These are phyloP conservation scores for Polytolypa hystricis DNA, from an alignment of 2,329 filamentous ascomycete genomes.

Conservation along the genomic window DNA sequence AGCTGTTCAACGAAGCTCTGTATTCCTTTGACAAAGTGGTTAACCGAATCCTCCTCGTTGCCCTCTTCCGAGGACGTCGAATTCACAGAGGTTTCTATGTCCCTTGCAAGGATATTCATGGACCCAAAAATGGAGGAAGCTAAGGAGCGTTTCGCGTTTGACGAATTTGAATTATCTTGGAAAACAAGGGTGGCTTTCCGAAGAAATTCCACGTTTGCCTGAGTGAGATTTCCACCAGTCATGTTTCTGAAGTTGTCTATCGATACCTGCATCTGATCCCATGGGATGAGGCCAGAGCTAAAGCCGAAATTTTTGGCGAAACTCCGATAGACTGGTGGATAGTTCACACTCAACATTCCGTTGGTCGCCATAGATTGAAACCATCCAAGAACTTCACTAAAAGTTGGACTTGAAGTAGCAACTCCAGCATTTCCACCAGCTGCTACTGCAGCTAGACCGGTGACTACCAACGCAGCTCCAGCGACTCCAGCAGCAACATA, in stretches of 20 bases:
- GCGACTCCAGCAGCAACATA: slow-evolving; percentile 78
- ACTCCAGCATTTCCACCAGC: slow-evolving; percentile 50
- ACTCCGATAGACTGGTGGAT: slow-evolving; percentile 76
- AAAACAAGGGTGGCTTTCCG: slow-evolving; percentile 66
- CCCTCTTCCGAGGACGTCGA: slow-evolving; percentile 24
- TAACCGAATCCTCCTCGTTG: slow-evolving; percentile 31
- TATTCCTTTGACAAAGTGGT: slow-evolving; percentile 59
- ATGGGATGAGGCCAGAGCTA: slow-evolving; percentile 72
- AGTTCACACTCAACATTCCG: slow-evolving; percentile 86
- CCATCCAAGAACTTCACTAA: slow-evolving; percentile 74
- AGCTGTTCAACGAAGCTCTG: slow-evolving; percentile 74
- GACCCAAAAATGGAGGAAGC: slow-evolving; percentile 29
- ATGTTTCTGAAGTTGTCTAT: slow-evolving; percentile 73
- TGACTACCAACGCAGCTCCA: slow-evolving; percentile 66
- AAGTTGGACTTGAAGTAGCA: slow-evolving; percentile 65
- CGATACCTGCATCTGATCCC: slow-evolving; percentile 63
- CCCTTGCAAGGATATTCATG: slow-evolving; percentile 43
- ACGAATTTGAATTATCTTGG: slow-evolving; percentile 45
- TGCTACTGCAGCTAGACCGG: slow-evolving; percentile 58
- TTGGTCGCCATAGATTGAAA: slow-evolving; percentile 93
- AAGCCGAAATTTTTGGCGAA: slow-evolving; percentile 93
- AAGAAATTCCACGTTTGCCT: slow-evolving; percentile 65
- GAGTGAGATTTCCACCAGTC: slow-evolving; percentile 79
- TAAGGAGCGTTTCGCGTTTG: slow-evolving; percentile 46
- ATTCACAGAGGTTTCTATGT: slow-evolving; percentile 32